Evolutionary conservation across 192 early-diverging fungal species (phyloP).

Genomic region (Mortierella claussenii): DNA sequence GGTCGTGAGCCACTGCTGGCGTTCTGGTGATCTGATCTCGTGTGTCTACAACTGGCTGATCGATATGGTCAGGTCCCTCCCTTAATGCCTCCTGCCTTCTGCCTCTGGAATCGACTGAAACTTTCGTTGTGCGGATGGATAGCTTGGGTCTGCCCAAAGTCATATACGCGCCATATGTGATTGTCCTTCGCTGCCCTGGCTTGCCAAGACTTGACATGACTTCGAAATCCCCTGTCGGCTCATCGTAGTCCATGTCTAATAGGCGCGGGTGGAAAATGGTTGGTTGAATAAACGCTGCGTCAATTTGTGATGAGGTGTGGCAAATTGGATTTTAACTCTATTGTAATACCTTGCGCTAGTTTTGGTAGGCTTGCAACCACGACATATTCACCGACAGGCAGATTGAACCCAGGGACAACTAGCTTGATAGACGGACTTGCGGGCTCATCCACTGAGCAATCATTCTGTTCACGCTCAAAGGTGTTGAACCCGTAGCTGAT

Average conservation of each 20-base stretch:
- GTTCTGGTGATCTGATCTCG: conserved; percentile 14
- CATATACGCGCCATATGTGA: conserved; percentile 49
- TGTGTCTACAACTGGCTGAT: background rate
- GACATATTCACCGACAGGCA: conserved; percentile 47
- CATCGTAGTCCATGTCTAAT: conserved; percentile 38
- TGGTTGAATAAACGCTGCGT: too few species aligned
- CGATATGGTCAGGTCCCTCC: background rate
- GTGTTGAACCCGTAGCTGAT: conserved; percentile 49
- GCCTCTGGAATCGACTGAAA: background rate
- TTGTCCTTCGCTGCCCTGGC: conserved; percentile 23
- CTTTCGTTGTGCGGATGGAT: conserved; percentile 1
- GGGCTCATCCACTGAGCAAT: conserved; percentile 6
- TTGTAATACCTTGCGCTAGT: conserved; percentile 28
- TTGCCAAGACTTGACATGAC: conserved; percentile 15
- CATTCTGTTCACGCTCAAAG: conserved; percentile 14
- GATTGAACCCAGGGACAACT: conserved; percentile 37
- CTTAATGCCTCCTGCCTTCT: background rate
- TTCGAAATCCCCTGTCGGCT: conserved; percentile 39
- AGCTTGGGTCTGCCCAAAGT: conserved; percentile 35
- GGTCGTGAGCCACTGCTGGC: conserved; percentile 22
- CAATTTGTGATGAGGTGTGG: too few species aligned
- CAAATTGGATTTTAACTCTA: too few species aligned
- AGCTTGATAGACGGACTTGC: conserved; percentile 9
- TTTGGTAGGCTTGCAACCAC: conserved; percentile 37
- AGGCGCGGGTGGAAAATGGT: too few species aligned